phyloP scores from a whole-genome alignment of 2,329 filamentous ascomycete species.

The Aspergillus novoparasiticus region DNA sequence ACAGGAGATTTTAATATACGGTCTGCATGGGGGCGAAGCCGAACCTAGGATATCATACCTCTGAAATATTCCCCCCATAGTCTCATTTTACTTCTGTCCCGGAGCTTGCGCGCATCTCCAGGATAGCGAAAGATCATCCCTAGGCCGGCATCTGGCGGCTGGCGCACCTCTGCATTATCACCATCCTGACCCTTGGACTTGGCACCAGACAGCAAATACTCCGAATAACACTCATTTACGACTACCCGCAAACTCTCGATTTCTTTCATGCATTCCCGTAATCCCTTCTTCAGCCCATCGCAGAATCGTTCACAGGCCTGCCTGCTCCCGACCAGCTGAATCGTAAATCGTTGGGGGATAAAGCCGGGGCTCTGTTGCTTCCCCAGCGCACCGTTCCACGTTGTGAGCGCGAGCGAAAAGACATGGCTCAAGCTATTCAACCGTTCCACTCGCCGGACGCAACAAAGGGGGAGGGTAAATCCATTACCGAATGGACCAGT shows the following conservation, averaged over 20 bases:
- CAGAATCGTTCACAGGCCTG: constrained; percentile 94
- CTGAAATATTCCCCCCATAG: constrained; percentile 95
- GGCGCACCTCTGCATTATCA: constrained; percentile 47
- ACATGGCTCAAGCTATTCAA: constrained; percentile 88
- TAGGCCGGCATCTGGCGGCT: constrained; percentile 86
- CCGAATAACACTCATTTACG: constrained; percentile 84
- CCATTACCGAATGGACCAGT: constrained; percentile 92
- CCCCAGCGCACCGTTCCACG: constrained; percentile 75
- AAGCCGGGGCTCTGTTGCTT: constrained; percentile 60
- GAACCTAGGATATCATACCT: constrained; percentile 32
- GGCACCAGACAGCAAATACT: constrained; percentile 66
- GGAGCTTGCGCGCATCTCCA: constrained; percentile 88
- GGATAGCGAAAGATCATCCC: constrained; percentile 94
- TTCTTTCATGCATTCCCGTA: constrained; percentile 83
- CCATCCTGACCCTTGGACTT: constrained; percentile 53
- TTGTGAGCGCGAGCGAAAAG: constrained; percentile 92
- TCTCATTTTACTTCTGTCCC: constrained; percentile 95
- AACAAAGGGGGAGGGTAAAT: constrained; percentile 90
- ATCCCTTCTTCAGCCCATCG: constrained; percentile 87
- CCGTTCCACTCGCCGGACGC: constrained; percentile 87
- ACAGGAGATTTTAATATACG: constrained; percentile 16
- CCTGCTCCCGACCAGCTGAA: constrained; percentile 86
- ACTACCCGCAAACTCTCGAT: constrained; percentile 82
- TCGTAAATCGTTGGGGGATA: constrained; percentile 82
- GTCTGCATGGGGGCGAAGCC: background rate